Base-by-base conservation (phyloP, 805 yeast genomes). In the Pichia phayaonensis region DNA sequence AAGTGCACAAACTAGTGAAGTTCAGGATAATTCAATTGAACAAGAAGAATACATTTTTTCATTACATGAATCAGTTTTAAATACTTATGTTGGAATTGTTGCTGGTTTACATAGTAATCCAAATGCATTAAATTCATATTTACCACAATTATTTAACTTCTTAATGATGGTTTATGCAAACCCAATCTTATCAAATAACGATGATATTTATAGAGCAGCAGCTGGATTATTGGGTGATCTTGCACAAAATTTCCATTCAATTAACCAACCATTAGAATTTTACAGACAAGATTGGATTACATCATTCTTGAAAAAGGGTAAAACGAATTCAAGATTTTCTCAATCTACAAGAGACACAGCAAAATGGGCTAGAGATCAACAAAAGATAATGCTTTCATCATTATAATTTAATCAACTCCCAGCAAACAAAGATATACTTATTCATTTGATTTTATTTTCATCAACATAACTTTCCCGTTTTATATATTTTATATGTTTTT, bases 341-440 rank as follows among this genome's bases (percentile, higher is more conserved):
- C 80, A 78, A 59, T 70, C 75, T 49, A 89, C 97, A 13, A 81
- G 80, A 64, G 94, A 86, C 61, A 87, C 96, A n/a, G 97, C 97
- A 10, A 80, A 90, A 70, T 94, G 98, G 98, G 97, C 99, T 16
- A 80, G 94, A 59, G 96, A 86, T 61, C 96, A 84, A 69, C 87
- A 80, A 64, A 79, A 78, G 67, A 44, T 53, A 21, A 63, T 59
- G 45, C 38, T 58, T 24, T 23, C 36, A 24, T 49, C 43, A 39
- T 52, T 52, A 50, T 45, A 22, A 48, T 41, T 40, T 13, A 27
- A 20, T 20, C 26, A 3, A 29, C 10, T n/a, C n/a, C 7, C 13
- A 8, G 12, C 34, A 29, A 3, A 29, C 13, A 13, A 13, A 29
- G 2, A 12, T 29, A 13, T 45, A 26, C 4, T 39, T 7, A 24